Evolutionary conservation across 1,284 basidiomycete genomes (phyloP).

Genomic region (Mrakiaceae sp.): DNA sequence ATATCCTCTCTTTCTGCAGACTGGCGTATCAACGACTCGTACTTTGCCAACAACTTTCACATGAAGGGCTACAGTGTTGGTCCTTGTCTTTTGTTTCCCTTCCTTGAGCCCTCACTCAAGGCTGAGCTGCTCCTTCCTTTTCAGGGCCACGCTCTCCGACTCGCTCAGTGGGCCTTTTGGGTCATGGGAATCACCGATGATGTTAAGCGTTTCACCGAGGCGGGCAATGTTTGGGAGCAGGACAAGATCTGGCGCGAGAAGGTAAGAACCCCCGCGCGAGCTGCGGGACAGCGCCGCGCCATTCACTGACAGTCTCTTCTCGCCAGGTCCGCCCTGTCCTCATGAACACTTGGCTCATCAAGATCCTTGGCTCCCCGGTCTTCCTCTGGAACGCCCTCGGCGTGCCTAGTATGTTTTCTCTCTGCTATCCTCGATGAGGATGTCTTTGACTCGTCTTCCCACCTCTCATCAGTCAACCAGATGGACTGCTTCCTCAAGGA

Average conservation of each 20-base stretch:
- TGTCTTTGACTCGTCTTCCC: background rate
- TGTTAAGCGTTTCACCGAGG: conserved; percentile 34
- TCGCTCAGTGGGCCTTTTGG: conserved; percentile 51
- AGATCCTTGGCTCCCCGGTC: conserved; percentile 49
- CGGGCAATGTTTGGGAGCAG: conserved; percentile 49
- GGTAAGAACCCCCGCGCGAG: conserved; percentile 18
- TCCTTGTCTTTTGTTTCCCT: conserved; percentile 18
- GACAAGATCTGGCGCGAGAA: conserved; percentile 51
- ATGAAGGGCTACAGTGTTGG: conserved; percentile 51
- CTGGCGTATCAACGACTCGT: conserved; percentile 55
- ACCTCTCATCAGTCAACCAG: conserved; percentile 34
- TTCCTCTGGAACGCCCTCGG: conserved; percentile 78
- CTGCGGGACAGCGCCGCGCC: background rate
- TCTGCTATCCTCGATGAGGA: background rate
- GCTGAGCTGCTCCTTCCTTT: background rate
- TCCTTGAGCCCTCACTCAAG: background rate
- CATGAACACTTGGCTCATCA: conserved; percentile 53
- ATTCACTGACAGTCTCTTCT: conserved; percentile 25
- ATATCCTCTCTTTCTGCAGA: conserved; percentile 26
- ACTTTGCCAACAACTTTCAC: conserved; percentile 61
- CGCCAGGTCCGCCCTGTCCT: conserved; percentile 49
- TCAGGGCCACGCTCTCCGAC: conserved; percentile 51
- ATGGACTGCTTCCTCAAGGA: conserved; percentile 56
- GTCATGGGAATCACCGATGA: conserved; percentile 50
- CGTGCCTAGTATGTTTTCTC: conserved; percentile 41